Conservation (phyloP, 768 basidiomycete genomes). For the Mycena haematopus region DNA sequence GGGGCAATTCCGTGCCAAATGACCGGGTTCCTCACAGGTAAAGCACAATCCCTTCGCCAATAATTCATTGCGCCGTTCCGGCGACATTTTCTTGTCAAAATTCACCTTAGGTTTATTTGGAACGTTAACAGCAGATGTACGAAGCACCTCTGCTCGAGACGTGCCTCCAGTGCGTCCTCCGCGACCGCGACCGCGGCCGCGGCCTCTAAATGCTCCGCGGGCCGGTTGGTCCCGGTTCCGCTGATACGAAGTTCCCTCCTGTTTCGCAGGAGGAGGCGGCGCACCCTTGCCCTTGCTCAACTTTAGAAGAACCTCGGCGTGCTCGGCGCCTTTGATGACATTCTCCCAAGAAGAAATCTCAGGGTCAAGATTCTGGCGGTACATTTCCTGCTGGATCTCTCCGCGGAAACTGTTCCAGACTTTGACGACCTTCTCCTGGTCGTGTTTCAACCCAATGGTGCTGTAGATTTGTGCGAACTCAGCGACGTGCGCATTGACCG, state of each 20-base stretch:
- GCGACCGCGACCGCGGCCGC: neutral
- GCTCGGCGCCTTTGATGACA: neutral
- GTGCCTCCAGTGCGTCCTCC: neutral
- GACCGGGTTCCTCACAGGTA: too few species aligned
- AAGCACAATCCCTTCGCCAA: too few species aligned
- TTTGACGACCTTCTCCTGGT: too few species aligned
- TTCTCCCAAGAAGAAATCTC: neutral
- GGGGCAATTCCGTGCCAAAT: too few species aligned
- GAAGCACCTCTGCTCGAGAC: neutral
- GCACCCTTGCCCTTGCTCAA: neutral
- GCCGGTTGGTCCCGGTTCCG: neutral
- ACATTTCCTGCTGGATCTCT: too few species aligned
- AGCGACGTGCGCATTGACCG: too few species aligned
- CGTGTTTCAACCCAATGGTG: too few species aligned
- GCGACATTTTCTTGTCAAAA: neutral
- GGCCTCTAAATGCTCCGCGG: neutral
- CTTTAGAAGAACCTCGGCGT: neutral
- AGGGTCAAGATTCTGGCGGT: neutral
- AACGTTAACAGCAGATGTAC: neutral
- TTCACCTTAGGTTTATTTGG: neutral
- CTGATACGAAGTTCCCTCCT: neutral
- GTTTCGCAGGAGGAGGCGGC: neutral
- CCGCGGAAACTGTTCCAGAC: too few species aligned
- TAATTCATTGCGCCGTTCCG: too few species aligned
- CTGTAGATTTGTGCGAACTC: too few species aligned